These are phyloP conservation scores for Deinandra increscens DNA, from an alignment of 129 eudicot genomes.

Conservation along the genomic window DNA sequence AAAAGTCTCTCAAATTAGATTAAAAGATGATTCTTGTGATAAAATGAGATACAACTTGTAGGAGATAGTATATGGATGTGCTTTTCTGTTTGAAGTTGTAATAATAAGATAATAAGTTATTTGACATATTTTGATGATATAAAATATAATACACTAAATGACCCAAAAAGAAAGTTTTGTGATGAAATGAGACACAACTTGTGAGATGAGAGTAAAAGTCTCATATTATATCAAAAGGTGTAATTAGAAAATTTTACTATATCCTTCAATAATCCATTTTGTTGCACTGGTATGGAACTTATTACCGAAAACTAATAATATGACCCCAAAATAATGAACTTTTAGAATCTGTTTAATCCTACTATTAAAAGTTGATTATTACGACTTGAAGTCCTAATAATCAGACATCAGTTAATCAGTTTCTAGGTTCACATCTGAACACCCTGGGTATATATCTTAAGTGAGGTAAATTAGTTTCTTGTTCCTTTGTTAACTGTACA, in stretches of 20 bases:
- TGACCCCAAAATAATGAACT: background rate
- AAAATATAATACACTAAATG: background rate
- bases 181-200: background rate
- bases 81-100: background rate
- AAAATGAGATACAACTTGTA: too few relatives aligned
- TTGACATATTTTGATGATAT: background rate
- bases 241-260: background rate
- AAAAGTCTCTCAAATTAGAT: too few relatives aligned
- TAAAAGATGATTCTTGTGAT: too few relatives aligned
- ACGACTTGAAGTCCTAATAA: background rate
- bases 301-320: background rate
- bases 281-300: background rate
- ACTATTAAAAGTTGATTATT: background rate
- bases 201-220: background rate
- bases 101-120: background rate
- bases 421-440: too few relatives aligned
- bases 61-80: conserved; percentile 5
- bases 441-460: too few relatives aligned
- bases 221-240: background rate
- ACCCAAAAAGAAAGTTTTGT: background rate
- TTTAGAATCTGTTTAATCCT: background rate
- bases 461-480: background rate
- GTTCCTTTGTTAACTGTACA: background rate
- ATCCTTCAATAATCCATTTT: background rate
- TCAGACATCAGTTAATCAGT: background rate